Conservation (phyloP, 2,329 filamentous ascomycete genomes). For the Oidium heveae region DNA sequence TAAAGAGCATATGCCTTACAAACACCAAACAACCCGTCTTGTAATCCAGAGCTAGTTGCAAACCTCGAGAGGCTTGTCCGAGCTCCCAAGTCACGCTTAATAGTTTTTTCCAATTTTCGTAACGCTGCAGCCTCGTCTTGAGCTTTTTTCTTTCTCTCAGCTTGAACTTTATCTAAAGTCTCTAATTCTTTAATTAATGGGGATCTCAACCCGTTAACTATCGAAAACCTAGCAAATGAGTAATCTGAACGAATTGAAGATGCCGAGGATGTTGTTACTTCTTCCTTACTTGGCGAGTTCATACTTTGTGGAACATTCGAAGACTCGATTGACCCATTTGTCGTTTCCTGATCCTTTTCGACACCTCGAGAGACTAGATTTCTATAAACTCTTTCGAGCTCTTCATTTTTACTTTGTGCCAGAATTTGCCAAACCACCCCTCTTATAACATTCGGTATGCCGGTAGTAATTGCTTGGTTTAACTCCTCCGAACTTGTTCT, state of each 20-base stretch:
- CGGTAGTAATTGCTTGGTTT: constrained; percentile 71
- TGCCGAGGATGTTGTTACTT: constrained; percentile 41
- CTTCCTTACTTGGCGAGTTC: constrained; percentile 28
- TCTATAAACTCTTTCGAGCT: constrained; percentile 65
- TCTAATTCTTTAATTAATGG: constrained; percentile 38
- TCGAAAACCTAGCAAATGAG: constrained; percentile 33
- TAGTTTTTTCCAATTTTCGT: constrained; percentile 70
- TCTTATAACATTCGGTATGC: constrained; percentile 81
- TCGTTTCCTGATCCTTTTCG: constrained; percentile 46
- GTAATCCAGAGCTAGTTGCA: constrained; percentile 67
- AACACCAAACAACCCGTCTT: constrained; percentile 81
- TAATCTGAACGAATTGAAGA: constrained; percentile 64
- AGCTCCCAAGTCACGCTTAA: constrained; percentile 72
- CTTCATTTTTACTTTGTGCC: constrained; percentile 81
- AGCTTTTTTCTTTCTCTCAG: constrained; percentile 50
- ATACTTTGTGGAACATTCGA: constrained; percentile 23
- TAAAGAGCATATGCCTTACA: constrained; percentile 96
- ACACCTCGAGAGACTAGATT: constrained; percentile 60
- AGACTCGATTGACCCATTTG: constrained; percentile 15
- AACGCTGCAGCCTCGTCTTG: constrained; percentile 53
- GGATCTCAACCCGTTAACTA: constrained; percentile 25
- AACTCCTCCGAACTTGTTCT: constrained; percentile 74
- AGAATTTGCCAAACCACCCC: constrained; percentile 98
- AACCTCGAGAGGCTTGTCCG: constrained; percentile 95
- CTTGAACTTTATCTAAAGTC: constrained; percentile 37